phyloP scores from a whole-genome alignment of 2,329 filamentous ascomycete genomes.

The Talaromyces atroroseus region DNA sequence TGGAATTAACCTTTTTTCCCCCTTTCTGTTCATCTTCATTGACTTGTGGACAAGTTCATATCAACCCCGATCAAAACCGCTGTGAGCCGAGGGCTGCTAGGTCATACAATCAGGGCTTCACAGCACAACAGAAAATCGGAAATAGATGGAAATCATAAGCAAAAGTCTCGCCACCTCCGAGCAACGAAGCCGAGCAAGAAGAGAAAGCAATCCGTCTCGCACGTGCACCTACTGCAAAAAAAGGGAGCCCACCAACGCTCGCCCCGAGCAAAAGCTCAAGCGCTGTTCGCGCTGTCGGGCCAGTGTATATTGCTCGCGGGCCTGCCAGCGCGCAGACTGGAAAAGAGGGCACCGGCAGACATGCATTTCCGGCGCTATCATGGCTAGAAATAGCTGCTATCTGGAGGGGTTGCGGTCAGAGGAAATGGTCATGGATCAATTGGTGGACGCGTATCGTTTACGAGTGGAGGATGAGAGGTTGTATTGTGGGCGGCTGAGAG shows the following conservation, averaged over 20 bases:
- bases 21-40: background rate
- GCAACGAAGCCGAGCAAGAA: background rate
- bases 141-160: conserved; percentile 10
- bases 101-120: background rate
- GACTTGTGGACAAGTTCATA: background rate
- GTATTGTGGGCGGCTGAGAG: conserved; percentile 16
- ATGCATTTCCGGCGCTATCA: conserved; percentile 21
- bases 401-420: conserved; percentile 18
- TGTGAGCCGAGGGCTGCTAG: background rate
- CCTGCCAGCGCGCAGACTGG: conserved; percentile 27
- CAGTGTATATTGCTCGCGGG: conserved; percentile 46
- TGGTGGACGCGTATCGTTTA: conserved; percentile 27
- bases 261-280: conserved; percentile 14
- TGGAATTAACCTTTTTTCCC: no score
- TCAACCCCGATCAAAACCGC: background rate
- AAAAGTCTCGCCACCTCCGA: conserved; percentile 7
- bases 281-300: conserved; percentile 44
- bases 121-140: background rate
- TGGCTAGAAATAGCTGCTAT: conserved; percentile 14
- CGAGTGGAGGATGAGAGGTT: conserved; percentile 22
- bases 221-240: conserved; percentile 13
- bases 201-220: background rate
- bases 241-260: conserved; percentile 3
- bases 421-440: conserved; percentile 19
- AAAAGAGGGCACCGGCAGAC: conserved; percentile 20